These are phyloP conservation scores for Vickermania ingenoplastis DNA, from an alignment of 208 protist species.

Conservation along the genomic window DNA sequence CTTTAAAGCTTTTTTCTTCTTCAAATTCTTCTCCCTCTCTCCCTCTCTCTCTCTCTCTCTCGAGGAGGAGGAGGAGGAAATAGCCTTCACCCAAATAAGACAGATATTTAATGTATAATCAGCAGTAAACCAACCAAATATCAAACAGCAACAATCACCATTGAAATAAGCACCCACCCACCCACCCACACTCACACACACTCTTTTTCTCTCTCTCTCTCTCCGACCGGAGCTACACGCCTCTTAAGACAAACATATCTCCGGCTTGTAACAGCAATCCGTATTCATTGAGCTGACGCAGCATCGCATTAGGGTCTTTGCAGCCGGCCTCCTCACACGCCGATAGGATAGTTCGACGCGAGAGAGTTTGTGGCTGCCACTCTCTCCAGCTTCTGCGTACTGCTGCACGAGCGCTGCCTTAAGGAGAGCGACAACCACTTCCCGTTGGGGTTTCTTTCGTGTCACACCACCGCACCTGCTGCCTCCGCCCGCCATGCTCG, in stretches of 20 bases:
- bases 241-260: conserved; percentile 62
- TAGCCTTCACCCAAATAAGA: no score
- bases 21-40: no score
- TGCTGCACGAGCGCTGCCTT: neutral
- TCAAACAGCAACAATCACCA: no score
- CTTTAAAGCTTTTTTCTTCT: no score
- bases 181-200: no score
- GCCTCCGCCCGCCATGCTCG: neutral
- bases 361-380: neutral
- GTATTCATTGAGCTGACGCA: conserved; percentile 78
- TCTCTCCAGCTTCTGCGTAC: neutral
- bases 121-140: no score
- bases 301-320: conserved; percentile 50
- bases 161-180: no score
- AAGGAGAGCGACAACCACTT: neutral
- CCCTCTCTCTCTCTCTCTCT: no score
- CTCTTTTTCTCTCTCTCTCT: no score
- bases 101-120: no score
- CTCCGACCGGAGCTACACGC: no score
- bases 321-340: conserved; percentile 70
- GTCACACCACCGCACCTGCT: neutral
- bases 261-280: conserved; percentile 58
- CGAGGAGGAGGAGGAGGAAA: no score
- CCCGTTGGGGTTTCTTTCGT: neutral
- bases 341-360: conserved; percentile 20